A percentile compares a stretch with the other conserved stretches of the same genome.
phyloP scores from a whole-genome alignment of 2,329 filamentous ascomycete species.

The Clarireedia paspali region DNA sequence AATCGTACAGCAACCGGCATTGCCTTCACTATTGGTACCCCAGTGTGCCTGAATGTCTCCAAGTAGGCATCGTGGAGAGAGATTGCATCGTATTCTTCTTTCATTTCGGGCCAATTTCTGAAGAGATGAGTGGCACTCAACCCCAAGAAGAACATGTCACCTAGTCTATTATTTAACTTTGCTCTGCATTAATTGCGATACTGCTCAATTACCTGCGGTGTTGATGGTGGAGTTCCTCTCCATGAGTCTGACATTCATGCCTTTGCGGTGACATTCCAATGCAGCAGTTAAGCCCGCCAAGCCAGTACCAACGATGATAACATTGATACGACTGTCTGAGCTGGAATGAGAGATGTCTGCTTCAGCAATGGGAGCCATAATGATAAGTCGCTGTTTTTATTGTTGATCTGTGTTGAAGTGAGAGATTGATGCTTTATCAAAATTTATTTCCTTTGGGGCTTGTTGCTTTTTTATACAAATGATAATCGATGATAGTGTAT shows the following conservation, averaged over 20 bases:
- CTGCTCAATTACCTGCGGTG: too few relatives aligned
- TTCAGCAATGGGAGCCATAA: too few relatives aligned
- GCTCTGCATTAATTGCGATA: too few relatives aligned
- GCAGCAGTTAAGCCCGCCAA: conserved; percentile 52
- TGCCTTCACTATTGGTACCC: conserved; percentile 33
- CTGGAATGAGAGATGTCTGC: too few relatives aligned
- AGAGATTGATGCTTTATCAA: too few relatives aligned
- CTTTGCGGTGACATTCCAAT: conserved; percentile 51
- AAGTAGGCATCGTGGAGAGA: conserved; percentile 36
- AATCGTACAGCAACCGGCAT: conserved; percentile 9
- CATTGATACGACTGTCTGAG: conserved; percentile 31
- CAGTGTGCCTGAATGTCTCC: conserved; percentile 13
- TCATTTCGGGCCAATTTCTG: conserved; percentile 41
- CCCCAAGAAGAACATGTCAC: conserved; percentile 43
- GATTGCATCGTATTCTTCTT: conserved; percentile 33
- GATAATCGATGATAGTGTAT: too few relatives aligned
- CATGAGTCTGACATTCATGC: conserved; percentile 42
- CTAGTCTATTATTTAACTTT: neutral
- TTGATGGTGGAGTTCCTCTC: conserved; percentile 30
- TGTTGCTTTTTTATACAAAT: too few relatives aligned
- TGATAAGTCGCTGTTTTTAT: too few relatives aligned
- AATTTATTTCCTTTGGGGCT: too few relatives aligned
- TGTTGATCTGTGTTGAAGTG: too few relatives aligned
- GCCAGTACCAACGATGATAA: conserved; percentile 45
- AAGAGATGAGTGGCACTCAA: conserved; percentile 49